Evolutionary conservation across 768 basidiomycete genomes (phyloP).

Genomic region (Sporobolomyces pararoseus): DNA sequence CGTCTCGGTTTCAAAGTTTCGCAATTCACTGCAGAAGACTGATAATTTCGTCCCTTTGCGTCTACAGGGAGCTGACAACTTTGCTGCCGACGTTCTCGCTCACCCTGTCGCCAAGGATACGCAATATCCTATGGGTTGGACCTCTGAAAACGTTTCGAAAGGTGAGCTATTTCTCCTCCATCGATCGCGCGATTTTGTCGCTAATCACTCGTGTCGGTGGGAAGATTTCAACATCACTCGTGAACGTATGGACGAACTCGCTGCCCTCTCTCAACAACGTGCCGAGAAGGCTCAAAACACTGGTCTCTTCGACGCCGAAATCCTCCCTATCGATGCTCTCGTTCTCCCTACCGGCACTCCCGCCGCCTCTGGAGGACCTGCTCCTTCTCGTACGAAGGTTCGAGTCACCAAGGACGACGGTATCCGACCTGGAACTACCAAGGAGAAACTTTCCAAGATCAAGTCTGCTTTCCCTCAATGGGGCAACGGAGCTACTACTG

Average conservation of each 20-base stretch:
- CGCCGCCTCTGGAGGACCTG: conserved; percentile 67
- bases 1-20: neutral
- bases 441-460: conserved; percentile 70
- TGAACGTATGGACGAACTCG: conserved; percentile 74
- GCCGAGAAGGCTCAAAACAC: conserved; percentile 74
- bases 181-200: neutral
- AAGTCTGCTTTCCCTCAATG: conserved; percentile 77
- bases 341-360: conserved; percentile 59
- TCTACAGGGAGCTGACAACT: conserved; percentile 57
- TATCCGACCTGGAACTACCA: conserved; percentile 76
- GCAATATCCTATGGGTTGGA: conserved; percentile 63
- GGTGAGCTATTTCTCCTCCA: conserved; percentile 4
- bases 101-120: conserved; percentile 74
- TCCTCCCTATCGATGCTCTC: conserved; percentile 61
- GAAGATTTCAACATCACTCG: conserved; percentile 68
- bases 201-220: neutral
- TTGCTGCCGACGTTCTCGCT: conserved; percentile 63
- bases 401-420: conserved; percentile 79
- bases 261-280: conserved; percentile 77
- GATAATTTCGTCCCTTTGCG: conserved; percentile 50
- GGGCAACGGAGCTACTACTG: conserved; percentile 55
- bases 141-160: conserved; percentile 78
- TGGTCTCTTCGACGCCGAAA: conserved; percentile 77
- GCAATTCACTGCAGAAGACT: neutral
- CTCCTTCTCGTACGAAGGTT: conserved; percentile 53